phyloP scores from a whole-genome alignment of 2,329 filamentous ascomycete species.

The Ophiostoma perfectum region DNA sequence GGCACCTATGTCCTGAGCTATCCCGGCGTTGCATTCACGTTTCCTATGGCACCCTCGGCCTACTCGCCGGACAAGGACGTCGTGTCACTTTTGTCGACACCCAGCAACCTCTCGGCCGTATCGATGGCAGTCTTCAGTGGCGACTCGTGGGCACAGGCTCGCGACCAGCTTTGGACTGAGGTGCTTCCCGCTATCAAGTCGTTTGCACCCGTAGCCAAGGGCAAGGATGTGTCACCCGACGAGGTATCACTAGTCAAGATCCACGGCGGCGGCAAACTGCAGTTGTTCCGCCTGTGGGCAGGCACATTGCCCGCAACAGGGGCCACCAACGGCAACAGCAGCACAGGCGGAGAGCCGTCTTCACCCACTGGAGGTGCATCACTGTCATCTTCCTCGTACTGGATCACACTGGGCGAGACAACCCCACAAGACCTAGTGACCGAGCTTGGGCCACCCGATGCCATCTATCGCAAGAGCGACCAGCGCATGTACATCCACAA shows the following conservation, averaged over 20 bases:
- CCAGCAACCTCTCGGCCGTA: constrained; percentile 67
- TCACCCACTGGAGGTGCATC: not conserved
- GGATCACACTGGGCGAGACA: constrained; percentile 75
- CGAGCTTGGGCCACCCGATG: constrained; percentile 87
- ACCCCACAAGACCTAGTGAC: constrained; percentile 87
- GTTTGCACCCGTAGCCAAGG: constrained; percentile 61
- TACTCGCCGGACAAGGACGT: constrained; percentile 77
- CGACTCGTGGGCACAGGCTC: constrained; percentile 81
- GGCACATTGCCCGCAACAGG: not conserved
- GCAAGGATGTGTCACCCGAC: constrained; percentile 75
- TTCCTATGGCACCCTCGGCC: constrained; percentile 66
- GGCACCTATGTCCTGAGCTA: constrained; percentile 91
- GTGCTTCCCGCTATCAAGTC: constrained; percentile 68
- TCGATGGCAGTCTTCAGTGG: constrained; percentile 91
- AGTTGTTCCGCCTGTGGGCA: constrained; percentile 68
- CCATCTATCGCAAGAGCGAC: constrained; percentile 88
- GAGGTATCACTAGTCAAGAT: constrained; percentile 79
- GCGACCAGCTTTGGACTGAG: constrained; percentile 70
- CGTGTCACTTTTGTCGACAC: constrained; percentile 75
- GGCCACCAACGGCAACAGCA: not conserved
- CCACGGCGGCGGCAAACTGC: constrained; percentile 70
- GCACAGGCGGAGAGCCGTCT: not conserved
- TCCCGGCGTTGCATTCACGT: constrained; percentile 89
- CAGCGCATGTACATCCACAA: constrained; percentile 83
- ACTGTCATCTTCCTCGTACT: constrained; percentile 37